Evolutionary conservation across 148 eudicot genomes (phyloP).

Genomic region (Rhododendron vialii): DNA sequence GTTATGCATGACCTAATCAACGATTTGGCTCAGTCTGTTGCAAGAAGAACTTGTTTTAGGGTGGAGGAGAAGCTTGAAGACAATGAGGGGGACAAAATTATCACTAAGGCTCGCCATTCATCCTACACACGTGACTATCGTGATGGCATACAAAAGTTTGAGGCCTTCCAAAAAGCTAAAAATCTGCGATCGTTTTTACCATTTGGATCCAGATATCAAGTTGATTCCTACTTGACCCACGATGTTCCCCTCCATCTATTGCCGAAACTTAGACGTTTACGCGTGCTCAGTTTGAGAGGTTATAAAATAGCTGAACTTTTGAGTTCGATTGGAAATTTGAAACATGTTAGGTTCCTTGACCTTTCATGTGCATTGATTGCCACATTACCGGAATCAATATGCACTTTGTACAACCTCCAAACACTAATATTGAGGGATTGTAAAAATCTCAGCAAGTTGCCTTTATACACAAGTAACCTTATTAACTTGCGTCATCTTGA

Average conservation of each 20-base stretch:
- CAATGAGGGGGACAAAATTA: no score
- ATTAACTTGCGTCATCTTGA: not conserved
- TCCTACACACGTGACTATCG: no score
- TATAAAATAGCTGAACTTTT: not conserved
- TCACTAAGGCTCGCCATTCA: no score
- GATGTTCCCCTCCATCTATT: not conserved
- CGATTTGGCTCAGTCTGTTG: no score
- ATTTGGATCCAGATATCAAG: no score
- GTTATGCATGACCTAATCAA: no score
- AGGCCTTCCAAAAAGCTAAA: no score
- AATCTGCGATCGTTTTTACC: no score
- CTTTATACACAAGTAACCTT: not conserved
- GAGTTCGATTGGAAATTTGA: not conserved
- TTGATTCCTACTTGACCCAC: not conserved
- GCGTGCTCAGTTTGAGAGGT: not conserved
- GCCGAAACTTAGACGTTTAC: not conserved
- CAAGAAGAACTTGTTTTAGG: no score
- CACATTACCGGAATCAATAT: not conserved
- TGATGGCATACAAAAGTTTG: no score
- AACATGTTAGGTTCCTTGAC: not conserved
- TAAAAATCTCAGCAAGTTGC: not conserved
- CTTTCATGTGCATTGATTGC: not conserved
- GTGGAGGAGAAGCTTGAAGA: no score
- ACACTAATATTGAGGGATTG: not conserved
- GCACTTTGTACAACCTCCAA: not conserved